Conservation (phyloP, 371 early-diverging fungal species). For the Nematocida ausubeli region DNA sequence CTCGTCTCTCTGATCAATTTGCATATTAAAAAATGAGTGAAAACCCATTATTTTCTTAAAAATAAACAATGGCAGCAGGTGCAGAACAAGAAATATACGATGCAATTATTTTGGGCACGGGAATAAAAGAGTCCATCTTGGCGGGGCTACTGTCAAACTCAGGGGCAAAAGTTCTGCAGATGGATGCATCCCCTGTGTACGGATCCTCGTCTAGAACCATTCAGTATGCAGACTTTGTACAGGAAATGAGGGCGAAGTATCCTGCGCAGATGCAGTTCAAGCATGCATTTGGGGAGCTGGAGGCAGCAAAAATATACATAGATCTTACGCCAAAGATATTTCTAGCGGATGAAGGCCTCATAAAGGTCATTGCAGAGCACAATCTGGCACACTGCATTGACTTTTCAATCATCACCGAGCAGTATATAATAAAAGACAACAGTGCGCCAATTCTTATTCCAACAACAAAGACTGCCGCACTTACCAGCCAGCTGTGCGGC, state of each 20-base stretch:
- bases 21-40: slow-evolving; percentile 10
- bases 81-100: slow-evolving; percentile 40
- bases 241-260: slow-evolving; percentile 71
- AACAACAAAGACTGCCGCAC: slow-evolving; percentile 78
- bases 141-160: slow-evolving; percentile 92
- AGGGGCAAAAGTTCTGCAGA: slow-evolving; percentile 90
- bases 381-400: slow-evolving; percentile 93
- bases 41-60: slow-evolving; percentile 36
- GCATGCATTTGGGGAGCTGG: slow-evolving; percentile 66
- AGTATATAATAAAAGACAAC: slow-evolving; percentile 76
- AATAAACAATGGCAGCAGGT: slow-evolving; percentile 22
- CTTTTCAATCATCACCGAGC: slow-evolving; percentile 88
- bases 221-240: slow-evolving; percentile 65
- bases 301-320: slow-evolving; percentile 83
- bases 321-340: slow-evolving; percentile 98
- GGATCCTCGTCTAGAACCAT: slow-evolving; percentile 76
- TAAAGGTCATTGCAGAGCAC: slow-evolving; percentile 74
- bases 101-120: slow-evolving; percentile 74
- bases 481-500: slow-evolving; percentile 79
- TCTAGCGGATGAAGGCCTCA: slow-evolving; percentile 87
- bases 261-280: slow-evolving; percentile 67
- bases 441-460: slow-evolving; percentile 88
- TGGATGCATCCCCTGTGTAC: slow-evolving; percentile 95
- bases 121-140: slow-evolving; percentile 95
- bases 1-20: slow-evolving; percentile 17